Evolutionary conservation across 176 grass and related monocot species (phyloP).

Genomic region (Thalia dealbata): DNA sequence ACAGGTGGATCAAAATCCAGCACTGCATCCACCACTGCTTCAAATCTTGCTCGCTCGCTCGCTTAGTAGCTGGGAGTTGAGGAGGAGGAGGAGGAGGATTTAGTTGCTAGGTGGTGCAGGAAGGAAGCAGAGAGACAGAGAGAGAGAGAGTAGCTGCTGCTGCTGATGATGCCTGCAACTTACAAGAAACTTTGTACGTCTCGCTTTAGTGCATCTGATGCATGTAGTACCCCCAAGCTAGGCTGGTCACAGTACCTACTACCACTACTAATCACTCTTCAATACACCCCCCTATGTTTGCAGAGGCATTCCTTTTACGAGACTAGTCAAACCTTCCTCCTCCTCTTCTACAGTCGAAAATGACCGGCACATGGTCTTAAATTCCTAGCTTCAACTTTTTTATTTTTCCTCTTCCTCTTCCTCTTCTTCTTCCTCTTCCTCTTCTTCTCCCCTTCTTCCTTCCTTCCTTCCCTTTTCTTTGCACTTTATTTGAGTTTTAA

Average conservation of each 20-base stretch:
- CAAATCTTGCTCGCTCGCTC: too few relatives aligned
- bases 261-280: slow-evolving; percentile 6
- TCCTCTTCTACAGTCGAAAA: slow-evolving; percentile 5
- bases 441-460: not conserved
- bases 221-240: slow-evolving; percentile 9
- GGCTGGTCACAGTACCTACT: slow-evolving; percentile 20
- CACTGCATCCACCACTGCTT: too few relatives aligned
- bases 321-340: slow-evolving; percentile 15
- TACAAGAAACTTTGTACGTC: slow-evolving; percentile 4
- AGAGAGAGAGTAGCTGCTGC: too few relatives aligned
- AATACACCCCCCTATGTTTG: not conserved
- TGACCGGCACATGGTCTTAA: slow-evolving; percentile 10
- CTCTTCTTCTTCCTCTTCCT: not conserved
- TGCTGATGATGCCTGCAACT: not conserved
- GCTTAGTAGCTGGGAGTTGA: too few relatives aligned
- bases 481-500: not conserved
- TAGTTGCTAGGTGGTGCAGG: too few relatives aligned
- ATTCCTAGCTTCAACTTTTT: not conserved
- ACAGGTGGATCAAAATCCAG: too few relatives aligned
- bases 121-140: too few relatives aligned
- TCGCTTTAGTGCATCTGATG: slow-evolving; percentile 12
- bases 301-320: not conserved
- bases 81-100: not conserved
- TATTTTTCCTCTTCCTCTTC: not conserved
- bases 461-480: not conserved